These are phyloP conservation scores for Nicotiana otophora DNA, from an alignment of 257 asterid species.

Conservation along the genomic window DNA sequence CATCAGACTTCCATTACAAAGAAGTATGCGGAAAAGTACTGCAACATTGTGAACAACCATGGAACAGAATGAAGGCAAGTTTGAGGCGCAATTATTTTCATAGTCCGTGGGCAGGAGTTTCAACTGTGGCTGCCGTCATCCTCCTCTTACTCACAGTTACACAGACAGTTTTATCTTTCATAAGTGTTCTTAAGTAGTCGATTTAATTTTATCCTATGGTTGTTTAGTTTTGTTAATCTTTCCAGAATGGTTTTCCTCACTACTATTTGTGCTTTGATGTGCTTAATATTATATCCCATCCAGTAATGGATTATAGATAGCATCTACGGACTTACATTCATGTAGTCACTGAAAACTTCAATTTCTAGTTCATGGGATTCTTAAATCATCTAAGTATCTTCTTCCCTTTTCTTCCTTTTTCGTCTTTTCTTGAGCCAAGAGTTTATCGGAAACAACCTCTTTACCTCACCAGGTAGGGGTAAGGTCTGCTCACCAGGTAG, in stretches of 20 bases:
- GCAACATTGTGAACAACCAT: background rate
- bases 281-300: background rate
- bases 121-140: slow-evolving; percentile 8
- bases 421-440: no score
- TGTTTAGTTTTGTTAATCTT: background rate
- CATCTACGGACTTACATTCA: no score
- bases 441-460: no score
- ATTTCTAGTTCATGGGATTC: no score
- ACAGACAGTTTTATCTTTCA: slow-evolving; percentile 9
- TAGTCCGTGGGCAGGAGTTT: slow-evolving; percentile 30
- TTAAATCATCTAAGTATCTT: no score
- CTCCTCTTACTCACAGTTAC: slow-evolving; percentile 18
- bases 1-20: background rate
- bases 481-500: no score
- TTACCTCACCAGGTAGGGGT: no score
- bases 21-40: background rate
- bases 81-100: slow-evolving; percentile 17
- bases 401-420: no score
- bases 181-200: background rate
- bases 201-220: no score
- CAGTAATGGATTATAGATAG: background rate
- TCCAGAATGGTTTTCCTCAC: background rate
- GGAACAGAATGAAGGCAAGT: slow-evolving; percentile 17
- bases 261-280: background rate
- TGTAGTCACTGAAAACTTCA: no score